Evolutionary conservation across 352 stramenopile species (phyloP).

Genomic region (Globisporangium irregulare): DNA sequence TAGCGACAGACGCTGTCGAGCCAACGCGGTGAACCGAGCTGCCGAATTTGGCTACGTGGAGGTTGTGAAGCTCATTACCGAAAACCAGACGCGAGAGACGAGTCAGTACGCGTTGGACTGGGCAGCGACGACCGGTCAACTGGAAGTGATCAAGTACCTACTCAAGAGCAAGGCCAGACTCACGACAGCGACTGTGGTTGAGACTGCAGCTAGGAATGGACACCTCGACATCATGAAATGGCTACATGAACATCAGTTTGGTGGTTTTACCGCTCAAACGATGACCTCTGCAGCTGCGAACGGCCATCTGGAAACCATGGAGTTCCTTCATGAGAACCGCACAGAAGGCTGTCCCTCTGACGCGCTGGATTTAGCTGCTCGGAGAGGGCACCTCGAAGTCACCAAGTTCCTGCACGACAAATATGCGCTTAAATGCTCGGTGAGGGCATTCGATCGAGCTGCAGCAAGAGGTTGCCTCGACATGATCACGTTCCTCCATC

Average conservation of each 20-base stretch:
- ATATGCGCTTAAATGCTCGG: neutral
- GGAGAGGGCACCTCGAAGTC: neutral
- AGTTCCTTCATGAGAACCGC: conserved; percentile 2
- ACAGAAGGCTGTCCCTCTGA: neutral
- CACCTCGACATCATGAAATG: conserved; percentile 1
- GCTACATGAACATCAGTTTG: neutral
- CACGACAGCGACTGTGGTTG: neutral
- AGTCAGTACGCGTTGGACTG: neutral
- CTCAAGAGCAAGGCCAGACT: neutral
- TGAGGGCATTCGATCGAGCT: neutral
- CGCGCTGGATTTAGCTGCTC: neutral
- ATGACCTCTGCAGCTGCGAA: neutral
- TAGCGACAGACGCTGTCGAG: neutral
- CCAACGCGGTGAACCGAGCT: neutral
- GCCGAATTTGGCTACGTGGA: neutral
- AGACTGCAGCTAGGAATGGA: neutral
- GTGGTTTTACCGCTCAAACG: neutral
- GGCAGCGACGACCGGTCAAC: neutral
- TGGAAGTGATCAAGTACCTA: conserved; percentile 1
- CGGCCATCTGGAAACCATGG: neutral
- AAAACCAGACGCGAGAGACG: neutral
- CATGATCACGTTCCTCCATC: neutral
- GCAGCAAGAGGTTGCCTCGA: neutral
- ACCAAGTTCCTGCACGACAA: neutral
- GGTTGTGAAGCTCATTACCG: conserved; percentile 1